phyloP scores from a whole-genome alignment of 2,329 filamentous ascomycete species.

The Fonsecaea erecta region DNA sequence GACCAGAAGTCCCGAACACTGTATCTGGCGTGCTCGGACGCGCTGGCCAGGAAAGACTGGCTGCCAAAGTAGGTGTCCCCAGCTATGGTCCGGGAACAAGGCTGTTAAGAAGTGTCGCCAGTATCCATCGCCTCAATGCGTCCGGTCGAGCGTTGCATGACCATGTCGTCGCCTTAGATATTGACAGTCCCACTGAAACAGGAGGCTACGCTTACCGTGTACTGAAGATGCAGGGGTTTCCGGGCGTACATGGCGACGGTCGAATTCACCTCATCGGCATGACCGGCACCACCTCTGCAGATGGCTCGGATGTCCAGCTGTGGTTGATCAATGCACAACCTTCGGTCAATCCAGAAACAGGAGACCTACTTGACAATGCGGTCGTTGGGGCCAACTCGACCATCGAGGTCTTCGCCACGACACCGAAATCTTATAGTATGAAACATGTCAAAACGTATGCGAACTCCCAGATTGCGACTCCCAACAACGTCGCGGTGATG shows the following conservation, averaged over 20 bases:
- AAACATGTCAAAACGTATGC: slow-evolving; percentile 43
- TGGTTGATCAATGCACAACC: slow-evolving; percentile 46
- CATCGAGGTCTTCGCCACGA: slow-evolving; percentile 44
- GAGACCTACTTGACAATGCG: slow-evolving; percentile 40
- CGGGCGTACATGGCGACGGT: slow-evolving; percentile 41
- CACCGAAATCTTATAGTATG: slow-evolving; percentile 37
- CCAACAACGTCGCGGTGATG: slow-evolving; percentile 45
- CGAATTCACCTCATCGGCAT: slow-evolving; percentile 42
- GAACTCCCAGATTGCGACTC: slow-evolving; percentile 42
- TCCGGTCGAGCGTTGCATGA: slow-evolving; percentile 37
- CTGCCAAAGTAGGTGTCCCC: slow-evolving; percentile 33
- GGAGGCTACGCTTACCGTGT: slow-evolving; percentile 32
- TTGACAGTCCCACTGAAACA: slow-evolving; percentile 36
- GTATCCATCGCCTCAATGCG: slow-evolving; percentile 35
- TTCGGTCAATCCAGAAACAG: slow-evolving; percentile 41
- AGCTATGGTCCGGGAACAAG: background rate
- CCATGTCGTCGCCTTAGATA: slow-evolving; percentile 40
- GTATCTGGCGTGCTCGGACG: slow-evolving; percentile 39
- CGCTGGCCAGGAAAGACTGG: slow-evolving; percentile 37
- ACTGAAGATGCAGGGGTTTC: slow-evolving; percentile 32
- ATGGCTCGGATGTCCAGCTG: slow-evolving; percentile 18
- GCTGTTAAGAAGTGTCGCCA: background rate
- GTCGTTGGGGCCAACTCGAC: slow-evolving; percentile 46
- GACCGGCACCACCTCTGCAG: slow-evolving; percentile 37
- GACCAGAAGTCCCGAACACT: slow-evolving; percentile 38